Base-by-base conservation (phyloP, 2,329 filamentous ascomycete species). In the Sporothrix phasma region DNA sequence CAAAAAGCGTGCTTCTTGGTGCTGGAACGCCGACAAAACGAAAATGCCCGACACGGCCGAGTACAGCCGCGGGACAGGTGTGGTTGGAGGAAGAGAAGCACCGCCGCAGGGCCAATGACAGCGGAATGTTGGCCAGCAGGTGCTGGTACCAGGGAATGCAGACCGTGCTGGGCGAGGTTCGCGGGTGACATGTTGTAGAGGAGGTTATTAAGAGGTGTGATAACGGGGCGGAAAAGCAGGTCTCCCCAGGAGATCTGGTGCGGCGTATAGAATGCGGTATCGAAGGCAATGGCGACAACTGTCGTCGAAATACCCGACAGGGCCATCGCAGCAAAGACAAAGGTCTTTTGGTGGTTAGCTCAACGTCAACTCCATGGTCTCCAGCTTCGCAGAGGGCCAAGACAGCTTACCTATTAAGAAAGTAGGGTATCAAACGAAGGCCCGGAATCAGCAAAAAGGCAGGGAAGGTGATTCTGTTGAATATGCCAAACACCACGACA, bases 401-500 rank as follows among this genome's bases (percentile, higher is more conserved):
- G 19, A 34, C 29, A 26, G n/a, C 84, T 72, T 76, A 94, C 89
- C 88, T 93, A 74, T 86, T 86, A 74, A 84, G 77, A 72, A 96
- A 94, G 78, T 96, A 89, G 68, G 91, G 91, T 74, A 97, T 79
- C 72, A 99, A 80, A 72, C 87, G 87, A 73, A 96, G 78, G 41
- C 88, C 88, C 62, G 94, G 93, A 73, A 97, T 85, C 65, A 96
- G 74, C 67, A 99, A 77, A 74, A 96, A 99, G 15, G 92, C 93
- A 53, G 93, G 93, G 74, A 97, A 97, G 10, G 94, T 99, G 71
- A 97, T 97, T 69, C 94, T 86, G 76, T 97, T 99, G 77, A 99
- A 99, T 65, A 93, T 78, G 59, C 94, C 94, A 71, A 94, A 89
- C 15, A 96, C 88, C 61, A 84, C 81, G 63, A 97, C 84, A 66